Conservation (phyloP, 2,329 filamentous ascomycete species). For the Pseudophaeomoniella oleicola region DNA sequence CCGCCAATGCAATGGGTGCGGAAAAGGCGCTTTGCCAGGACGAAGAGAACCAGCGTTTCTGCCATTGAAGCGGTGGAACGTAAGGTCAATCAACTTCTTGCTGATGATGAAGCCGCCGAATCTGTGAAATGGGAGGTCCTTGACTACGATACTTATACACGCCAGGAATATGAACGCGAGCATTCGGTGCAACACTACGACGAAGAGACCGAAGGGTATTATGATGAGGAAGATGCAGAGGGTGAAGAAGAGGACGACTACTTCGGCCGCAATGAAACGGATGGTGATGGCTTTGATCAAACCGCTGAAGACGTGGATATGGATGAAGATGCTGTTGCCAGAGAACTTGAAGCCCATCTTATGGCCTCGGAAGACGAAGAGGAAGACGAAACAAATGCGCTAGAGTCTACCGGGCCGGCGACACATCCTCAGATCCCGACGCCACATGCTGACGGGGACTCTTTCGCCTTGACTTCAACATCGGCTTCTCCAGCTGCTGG, state of each 20-base stretch:
- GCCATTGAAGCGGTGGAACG: slow-evolving; percentile 76
- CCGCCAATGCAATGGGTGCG: slow-evolving; percentile 77
- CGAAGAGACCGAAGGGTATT: slow-evolving; percentile 32
- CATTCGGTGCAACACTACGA: slow-evolving; percentile 27
- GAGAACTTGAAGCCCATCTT: slow-evolving; percentile 27
- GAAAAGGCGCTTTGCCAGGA: slow-evolving; percentile 54
- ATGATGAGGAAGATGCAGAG: slow-evolving; percentile 34
- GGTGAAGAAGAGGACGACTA: slow-evolving; percentile 30
- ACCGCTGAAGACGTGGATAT: slow-evolving; percentile 12
- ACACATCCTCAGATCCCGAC: slow-evolving; percentile 1
- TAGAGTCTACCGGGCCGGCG: slow-evolving; percentile 6
- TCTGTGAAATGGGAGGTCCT: slow-evolving; percentile 52
- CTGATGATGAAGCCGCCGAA: slow-evolving; percentile 48
- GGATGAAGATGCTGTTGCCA: slow-evolving; percentile 26
- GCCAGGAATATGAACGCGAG: slow-evolving; percentile 13
- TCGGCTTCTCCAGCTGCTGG: slow-evolving; percentile 12
- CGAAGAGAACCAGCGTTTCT: slow-evolving; percentile 66
- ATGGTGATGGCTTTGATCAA: slow-evolving; percentile 16
- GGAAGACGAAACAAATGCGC: slow-evolving; percentile 12
- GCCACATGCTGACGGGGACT: slow-evolving; percentile 1
- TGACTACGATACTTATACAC: slow-evolving; percentile 35
- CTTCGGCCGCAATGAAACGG: slow-evolving; percentile 11
- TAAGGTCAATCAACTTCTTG: slow-evolving; percentile 59
- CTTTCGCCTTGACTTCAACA: slow-evolving; percentile 6
- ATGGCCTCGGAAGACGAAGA: slow-evolving; percentile 22